These are phyloP conservation scores for Metschnikowia gelsemii DNA, from an alignment of 805 yeast species.

Conservation along the genomic window DNA sequence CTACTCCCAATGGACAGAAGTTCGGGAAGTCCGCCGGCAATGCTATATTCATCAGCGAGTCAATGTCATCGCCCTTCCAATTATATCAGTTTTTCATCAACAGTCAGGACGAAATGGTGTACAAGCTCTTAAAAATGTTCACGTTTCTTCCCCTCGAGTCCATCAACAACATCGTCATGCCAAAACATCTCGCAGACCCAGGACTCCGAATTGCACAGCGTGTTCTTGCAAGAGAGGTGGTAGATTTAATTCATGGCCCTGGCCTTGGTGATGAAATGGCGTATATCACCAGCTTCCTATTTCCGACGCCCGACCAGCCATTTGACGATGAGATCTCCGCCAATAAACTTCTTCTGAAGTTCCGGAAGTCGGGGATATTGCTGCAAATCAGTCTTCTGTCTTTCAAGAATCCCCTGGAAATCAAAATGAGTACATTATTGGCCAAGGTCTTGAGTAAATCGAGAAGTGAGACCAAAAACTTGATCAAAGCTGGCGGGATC, in stretches of 20 bases:
- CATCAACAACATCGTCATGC: constrained; percentile 51
- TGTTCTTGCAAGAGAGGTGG: constrained; percentile 76
- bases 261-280: constrained; percentile 71
- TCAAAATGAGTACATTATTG: constrained; percentile 54
- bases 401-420: constrained; percentile 27
- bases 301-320: constrained; percentile 54
- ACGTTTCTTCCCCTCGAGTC: constrained; percentile 70
- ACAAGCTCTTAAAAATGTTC: constrained; percentile 66
- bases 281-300: constrained; percentile 64
- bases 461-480: constrained; percentile 57
- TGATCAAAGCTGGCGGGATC: constrained; percentile 69
- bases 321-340: constrained; percentile 47
- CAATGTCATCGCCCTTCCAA: constrained; percentile 75
- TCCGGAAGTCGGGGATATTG: constrained; percentile 58
- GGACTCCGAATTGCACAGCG: constrained; percentile 70
- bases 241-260: constrained; percentile 82
- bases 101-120: constrained; percentile 73
- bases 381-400: constrained; percentile 31
- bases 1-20: constrained; percentile 87
- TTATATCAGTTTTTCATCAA: constrained; percentile 84
- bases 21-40: constrained; percentile 98
- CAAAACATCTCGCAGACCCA: constrained; percentile 56
- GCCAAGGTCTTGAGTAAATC: constrained; percentile 48
- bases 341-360: constrained; percentile 52
- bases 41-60: constrained; percentile 81